phyloP scores from a whole-genome alignment of 345 rosid genomes.

The Salix purpurea region DNA sequence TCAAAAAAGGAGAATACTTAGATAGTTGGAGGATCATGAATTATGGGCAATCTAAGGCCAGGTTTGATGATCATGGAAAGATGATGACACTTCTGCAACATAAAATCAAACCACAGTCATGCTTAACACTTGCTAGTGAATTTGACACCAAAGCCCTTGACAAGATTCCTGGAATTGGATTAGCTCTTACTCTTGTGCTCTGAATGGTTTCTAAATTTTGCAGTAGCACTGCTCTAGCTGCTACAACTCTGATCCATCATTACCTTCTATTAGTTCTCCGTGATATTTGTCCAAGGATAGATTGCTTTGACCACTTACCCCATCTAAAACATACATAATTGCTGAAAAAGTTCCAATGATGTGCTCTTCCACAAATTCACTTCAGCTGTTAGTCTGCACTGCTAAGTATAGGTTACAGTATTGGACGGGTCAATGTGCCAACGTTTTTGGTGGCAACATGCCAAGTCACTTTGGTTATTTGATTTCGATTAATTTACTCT shows the following conservation, averaged over 20 bases:
- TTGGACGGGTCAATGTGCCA: not conserved
- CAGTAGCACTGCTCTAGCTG: not conserved
- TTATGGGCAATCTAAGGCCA: not conserved
- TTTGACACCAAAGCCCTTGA: not conserved
- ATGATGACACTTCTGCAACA: no score
- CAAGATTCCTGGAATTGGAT: not conserved
- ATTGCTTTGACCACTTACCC: not conserved
- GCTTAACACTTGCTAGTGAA: not conserved
- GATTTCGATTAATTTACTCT: not conserved
- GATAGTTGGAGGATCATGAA: no score
- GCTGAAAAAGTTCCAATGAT: not conserved
- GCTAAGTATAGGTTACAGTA: not conserved
- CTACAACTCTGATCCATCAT: not conserved
- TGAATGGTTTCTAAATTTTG: not conserved
- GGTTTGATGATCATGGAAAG: not conserved
- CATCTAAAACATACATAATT: not conserved
- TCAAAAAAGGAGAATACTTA: no score
- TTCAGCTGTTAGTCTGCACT: not conserved
- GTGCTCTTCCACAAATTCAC: not conserved
- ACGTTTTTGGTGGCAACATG: not conserved
- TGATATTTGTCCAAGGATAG: not conserved
- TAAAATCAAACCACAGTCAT: no score
- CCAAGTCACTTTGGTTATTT: not conserved
- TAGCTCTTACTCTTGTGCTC: not conserved
- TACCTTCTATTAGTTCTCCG: not conserved